Conservation (phyloP, 352 stramenopile genomes). For the Phytopythium boreale region DNA sequence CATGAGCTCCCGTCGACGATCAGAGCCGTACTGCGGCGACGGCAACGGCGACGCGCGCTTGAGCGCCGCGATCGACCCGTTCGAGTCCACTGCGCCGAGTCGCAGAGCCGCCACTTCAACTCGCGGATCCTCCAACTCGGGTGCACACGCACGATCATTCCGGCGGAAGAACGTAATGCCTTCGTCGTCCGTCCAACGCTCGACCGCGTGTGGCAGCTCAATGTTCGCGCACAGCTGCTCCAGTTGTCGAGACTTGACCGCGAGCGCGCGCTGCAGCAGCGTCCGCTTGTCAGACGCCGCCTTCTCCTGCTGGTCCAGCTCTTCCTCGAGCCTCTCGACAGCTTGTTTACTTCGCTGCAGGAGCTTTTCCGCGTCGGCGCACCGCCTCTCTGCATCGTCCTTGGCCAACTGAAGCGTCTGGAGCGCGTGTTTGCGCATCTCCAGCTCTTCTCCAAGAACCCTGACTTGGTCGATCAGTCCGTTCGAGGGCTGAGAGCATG, state of each 20-base stretch:
- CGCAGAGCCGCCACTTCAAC: slow-evolving; percentile 25
- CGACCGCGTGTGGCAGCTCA: slow-evolving; percentile 34
- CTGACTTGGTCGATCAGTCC: not conserved
- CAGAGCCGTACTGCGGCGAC: not conserved
- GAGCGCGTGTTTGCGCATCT: not conserved
- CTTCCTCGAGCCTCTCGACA: slow-evolving; percentile 38
- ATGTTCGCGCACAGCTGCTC: slow-evolving; percentile 49
- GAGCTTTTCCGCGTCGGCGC: slow-evolving; percentile 25
- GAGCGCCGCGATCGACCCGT: not conserved
- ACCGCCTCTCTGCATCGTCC: slow-evolving; percentile 19
- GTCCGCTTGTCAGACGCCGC: slow-evolving; percentile 33
- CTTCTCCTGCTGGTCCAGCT: slow-evolving; percentile 48
- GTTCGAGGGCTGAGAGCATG: not conserved
- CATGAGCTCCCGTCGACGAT: slow-evolving; percentile 6
- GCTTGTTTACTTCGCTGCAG: slow-evolving; percentile 24
- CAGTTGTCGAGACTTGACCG: slow-evolving; percentile 56
- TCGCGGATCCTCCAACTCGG: slow-evolving; percentile 56
- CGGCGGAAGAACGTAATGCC: slow-evolving; percentile 47
- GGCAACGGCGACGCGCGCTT: not conserved
- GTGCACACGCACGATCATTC: slow-evolving; percentile 27
- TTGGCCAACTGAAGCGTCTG: slow-evolving; percentile 2
- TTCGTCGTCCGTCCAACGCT: slow-evolving; percentile 46
- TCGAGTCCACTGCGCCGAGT: not conserved
- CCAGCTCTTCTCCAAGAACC: not conserved
- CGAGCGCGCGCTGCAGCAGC: slow-evolving; percentile 36